These are phyloP conservation scores for Colletotrichum karsti DNA, from an alignment of 2,329 filamentous ascomycete genomes.

Conservation along the genomic window DNA sequence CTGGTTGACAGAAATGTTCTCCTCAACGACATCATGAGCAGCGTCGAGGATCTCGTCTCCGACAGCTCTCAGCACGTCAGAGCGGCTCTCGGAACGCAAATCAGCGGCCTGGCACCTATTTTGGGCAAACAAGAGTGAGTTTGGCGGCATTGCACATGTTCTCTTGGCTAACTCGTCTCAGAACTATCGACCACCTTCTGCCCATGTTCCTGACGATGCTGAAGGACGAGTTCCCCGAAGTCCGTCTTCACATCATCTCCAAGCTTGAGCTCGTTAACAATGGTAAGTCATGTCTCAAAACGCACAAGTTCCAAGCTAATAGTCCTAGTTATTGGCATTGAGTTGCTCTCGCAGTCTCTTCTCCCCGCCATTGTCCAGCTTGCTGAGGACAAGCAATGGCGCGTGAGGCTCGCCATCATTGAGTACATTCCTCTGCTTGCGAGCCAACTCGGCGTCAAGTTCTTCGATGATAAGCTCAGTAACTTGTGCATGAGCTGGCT, in stretches of 20 bases:
- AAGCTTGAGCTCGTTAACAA: constrained; percentile 98
- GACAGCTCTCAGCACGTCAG: constrained; percentile 97
- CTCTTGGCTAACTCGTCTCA: constrained; percentile 42
- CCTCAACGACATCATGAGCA: constrained; percentile 95
- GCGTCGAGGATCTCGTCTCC: constrained; percentile 93
- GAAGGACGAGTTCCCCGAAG: constrained; percentile 98
- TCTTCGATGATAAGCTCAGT: constrained; percentile 98
- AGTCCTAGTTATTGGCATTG: constrained; percentile 88
- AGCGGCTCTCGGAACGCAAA: constrained; percentile 93
- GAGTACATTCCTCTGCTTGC: constrained; percentile 98
- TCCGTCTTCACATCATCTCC: constrained; percentile 98
- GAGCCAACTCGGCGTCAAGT: constrained; percentile 93
- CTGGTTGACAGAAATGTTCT: constrained; percentile 88
- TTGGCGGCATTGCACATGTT: background rate
- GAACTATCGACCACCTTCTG: constrained; percentile 93
- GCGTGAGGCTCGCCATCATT: constrained; percentile 96
- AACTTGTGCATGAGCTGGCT: constrained; percentile 98
- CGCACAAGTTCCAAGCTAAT: background rate
- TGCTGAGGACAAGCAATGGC: constrained; percentile 99
- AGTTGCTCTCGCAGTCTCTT: constrained; percentile 93
- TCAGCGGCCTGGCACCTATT: constrained; percentile 95
- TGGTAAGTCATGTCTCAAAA: constrained; percentile 58
- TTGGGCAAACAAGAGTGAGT: constrained; percentile 96
- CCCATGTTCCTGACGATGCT: constrained; percentile 99
- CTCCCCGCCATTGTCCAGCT: constrained; percentile 97